Evolutionary conservation across 768 basidiomycete species (phyloP).

Genomic region (Pleurotus tuoliensis): DNA sequence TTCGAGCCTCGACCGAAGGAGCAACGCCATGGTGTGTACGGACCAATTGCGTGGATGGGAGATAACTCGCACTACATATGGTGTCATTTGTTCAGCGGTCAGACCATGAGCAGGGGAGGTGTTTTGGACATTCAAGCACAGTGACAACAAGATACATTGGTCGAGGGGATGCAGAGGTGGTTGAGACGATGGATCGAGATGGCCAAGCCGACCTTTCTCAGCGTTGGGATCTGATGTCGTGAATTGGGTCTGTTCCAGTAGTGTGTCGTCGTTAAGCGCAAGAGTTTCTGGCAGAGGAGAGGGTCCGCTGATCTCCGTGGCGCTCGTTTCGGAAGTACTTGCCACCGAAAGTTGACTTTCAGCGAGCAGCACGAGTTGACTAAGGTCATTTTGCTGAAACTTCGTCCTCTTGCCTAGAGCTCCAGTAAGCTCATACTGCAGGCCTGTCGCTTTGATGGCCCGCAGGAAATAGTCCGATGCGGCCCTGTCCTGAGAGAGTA

Average conservation of each 20-base stretch:
- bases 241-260: conserved; percentile 91
- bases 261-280: conserved; percentile 89
- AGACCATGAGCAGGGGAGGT: conserved; percentile 88
- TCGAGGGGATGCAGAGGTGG: conserved; percentile 90
- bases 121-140: conserved; percentile 89
- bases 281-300: conserved; percentile 68
- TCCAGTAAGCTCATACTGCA: conserved; percentile 90
- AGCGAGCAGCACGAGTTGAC: conserved; percentile 93
- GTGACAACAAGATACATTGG: conserved; percentile 86
- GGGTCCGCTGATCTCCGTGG: neutral
- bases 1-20: conserved; percentile 90
- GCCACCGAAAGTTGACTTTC: conserved; percentile 55
- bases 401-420: conserved; percentile 92
- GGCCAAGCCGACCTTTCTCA: conserved; percentile 45
- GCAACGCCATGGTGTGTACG: conserved; percentile 92
- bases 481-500: conserved; percentile 67
- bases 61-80: conserved; percentile 88
- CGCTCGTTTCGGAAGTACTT: conserved; percentile 19
- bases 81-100: conserved; percentile 87
- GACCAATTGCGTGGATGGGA: conserved; percentile 93
- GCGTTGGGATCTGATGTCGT: conserved; percentile 63
- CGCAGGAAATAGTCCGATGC: conserved; percentile 76
- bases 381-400: conserved; percentile 81
- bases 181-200: conserved; percentile 80
- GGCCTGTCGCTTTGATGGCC: conserved; percentile 70